A percentile compares a stretch with the other conserved stretches of the same genome.
These are phyloP conservation scores for Diplodia corticola DNA, from an alignment of 2,329 filamentous ascomycete species.

Conservation along the genomic window DNA sequence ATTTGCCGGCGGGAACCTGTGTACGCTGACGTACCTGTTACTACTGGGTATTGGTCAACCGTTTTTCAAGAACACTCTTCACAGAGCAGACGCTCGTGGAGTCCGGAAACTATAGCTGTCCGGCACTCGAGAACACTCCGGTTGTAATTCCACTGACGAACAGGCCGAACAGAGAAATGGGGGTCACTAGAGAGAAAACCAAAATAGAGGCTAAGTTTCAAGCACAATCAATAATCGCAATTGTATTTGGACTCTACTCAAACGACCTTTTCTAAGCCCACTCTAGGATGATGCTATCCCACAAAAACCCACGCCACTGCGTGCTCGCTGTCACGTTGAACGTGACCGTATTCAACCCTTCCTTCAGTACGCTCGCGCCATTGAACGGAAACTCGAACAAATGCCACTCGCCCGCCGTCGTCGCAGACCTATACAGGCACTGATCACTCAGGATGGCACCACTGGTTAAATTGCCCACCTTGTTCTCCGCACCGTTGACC, in stretches of 20 bases:
- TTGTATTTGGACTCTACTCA: neutral
- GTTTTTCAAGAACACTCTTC: neutral
- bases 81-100: neutral
- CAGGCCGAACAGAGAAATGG: neutral
- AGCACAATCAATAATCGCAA: neutral
- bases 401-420: conserved; percentile 51
- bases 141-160: neutral
- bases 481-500: conserved; percentile 39
- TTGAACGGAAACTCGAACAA: conserved; percentile 46
- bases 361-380: conserved; percentile 30
- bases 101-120: neutral
- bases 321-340: conserved; percentile 40
- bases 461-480: conserved; percentile 46
- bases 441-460: conserved; percentile 45
- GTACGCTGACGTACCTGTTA: neutral
- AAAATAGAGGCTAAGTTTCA: neutral
- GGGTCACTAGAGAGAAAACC: neutral
- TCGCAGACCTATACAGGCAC: conserved; percentile 51
- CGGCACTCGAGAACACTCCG: neutral
- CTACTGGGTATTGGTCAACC: no score
- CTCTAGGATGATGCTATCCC: conserved; percentile 45
- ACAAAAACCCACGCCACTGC: conserved; percentile 45
- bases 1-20: neutral
- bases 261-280: conserved; percentile 25
- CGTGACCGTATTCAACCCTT: conserved; percentile 40